phyloP scores from a whole-genome alignment of 2,329 filamentous ascomycete genomes.

The Sclerotinia subarctica region DNA sequence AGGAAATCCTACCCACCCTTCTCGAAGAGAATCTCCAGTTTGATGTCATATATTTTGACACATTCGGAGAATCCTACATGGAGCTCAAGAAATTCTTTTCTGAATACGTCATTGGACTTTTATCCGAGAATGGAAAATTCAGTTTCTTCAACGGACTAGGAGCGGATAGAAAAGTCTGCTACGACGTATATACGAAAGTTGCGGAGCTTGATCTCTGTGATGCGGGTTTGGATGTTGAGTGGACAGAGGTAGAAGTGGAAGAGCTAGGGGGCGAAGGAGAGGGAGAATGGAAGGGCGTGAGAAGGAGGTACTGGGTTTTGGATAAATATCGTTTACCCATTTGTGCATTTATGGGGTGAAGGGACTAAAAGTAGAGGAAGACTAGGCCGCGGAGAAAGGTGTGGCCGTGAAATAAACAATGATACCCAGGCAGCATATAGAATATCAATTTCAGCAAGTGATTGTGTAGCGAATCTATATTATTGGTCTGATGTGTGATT shows the following conservation, averaged over 20 bases:
- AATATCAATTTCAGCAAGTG: not conserved
- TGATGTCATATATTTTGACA: constrained; percentile 95
- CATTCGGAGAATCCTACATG: constrained; percentile 89
- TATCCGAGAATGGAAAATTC: constrained; percentile 71
- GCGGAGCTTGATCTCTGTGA: constrained; percentile 88
- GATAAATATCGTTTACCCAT: constrained; percentile 72
- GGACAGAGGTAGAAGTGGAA: constrained; percentile 70
- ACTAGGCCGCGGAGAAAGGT: not conserved
- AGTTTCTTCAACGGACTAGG: constrained; percentile 90
- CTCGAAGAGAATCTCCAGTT: constrained; percentile 67
- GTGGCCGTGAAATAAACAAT: not conserved
- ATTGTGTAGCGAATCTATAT: not conserved
- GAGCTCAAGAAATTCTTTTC: constrained; percentile 84
- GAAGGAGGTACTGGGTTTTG: constrained; percentile 85
- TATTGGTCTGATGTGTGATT: not conserved
- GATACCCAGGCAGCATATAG: constrained; percentile 1
- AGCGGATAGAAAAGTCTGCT: constrained; percentile 87
- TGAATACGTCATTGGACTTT: constrained; percentile 76
- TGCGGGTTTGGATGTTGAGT: constrained; percentile 84
- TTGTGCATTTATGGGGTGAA: constrained; percentile 61
- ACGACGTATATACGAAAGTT: constrained; percentile 92
- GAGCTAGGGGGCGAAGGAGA: constrained; percentile 61
- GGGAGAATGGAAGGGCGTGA: constrained; percentile 84
- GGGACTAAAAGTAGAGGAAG: not conserved
- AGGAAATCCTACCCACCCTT: constrained; percentile 70